Conservation (phyloP, 2,329 filamentous ascomycete species). For the Beauveria rudraprayagi region DNA sequence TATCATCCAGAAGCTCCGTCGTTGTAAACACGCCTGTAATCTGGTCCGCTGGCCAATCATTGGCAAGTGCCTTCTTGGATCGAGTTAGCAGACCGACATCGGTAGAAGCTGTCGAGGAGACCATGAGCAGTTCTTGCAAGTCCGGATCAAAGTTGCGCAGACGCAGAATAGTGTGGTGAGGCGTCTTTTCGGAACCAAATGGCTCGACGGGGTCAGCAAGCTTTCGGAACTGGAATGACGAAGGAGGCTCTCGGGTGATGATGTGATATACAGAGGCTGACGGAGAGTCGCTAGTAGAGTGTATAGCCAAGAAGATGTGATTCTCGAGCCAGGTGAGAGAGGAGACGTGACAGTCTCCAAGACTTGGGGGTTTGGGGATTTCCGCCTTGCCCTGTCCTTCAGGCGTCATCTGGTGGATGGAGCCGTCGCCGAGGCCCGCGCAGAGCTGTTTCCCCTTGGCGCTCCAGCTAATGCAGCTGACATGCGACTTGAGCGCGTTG, state of each 20-base stretch:
- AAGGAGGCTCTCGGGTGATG: constrained; percentile 56
- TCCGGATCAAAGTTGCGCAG: constrained; percentile 74
- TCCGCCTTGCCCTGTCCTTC: constrained; percentile 68
- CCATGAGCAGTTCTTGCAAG: constrained; percentile 71
- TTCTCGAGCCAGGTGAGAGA: constrained; percentile 85
- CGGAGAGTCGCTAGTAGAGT: constrained; percentile 53
- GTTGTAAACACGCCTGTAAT: constrained; percentile 64
- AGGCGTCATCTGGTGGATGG: constrained; percentile 73
- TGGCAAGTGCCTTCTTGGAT: constrained; percentile 59
- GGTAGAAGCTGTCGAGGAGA: constrained; percentile 71
- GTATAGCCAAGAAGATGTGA: constrained; percentile 70
- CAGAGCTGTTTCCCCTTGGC: constrained; percentile 87
- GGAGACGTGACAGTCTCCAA: constrained; percentile 65
- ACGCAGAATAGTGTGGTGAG: constrained; percentile 71
- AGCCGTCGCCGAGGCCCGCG: constrained; percentile 75
- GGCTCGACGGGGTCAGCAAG: constrained; percentile 67
- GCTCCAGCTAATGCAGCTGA: constrained; percentile 86
- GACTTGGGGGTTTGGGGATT: constrained; percentile 66
- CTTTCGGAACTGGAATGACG: constrained; percentile 63
- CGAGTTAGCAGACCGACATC: constrained; percentile 74
- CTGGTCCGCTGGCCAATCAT: constrained; percentile 48
- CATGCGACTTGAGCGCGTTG: constrained; percentile 57
- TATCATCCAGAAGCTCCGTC: constrained; percentile 65
- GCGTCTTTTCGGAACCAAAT: constrained; percentile 56
- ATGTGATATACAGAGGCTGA: constrained; percentile 70